Evolutionary conservation across 2,329 filamentous ascomycete genomes (phyloP), one percentile per base, ranked within the genome.

Genomic region (Hypoxylon sp.): DNA sequence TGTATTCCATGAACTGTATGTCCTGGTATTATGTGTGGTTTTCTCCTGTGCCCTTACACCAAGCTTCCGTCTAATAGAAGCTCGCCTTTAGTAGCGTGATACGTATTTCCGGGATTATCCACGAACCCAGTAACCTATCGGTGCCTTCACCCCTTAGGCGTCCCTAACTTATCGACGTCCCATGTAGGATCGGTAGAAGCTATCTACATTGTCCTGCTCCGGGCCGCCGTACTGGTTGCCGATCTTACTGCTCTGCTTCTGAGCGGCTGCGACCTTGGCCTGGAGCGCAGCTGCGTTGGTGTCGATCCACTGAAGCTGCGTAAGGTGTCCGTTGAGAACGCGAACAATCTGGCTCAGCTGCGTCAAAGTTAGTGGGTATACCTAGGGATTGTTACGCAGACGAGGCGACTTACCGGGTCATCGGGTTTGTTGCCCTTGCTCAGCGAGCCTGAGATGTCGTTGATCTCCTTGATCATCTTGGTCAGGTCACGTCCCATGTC

Each of bases 391-490:
- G 21, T 15, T 13, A 27, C 9, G 13, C 37, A 26, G 27, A 52
- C 7, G 17, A 15, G 18, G 53, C 51, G 88, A 77, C 62, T 57
- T 83, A 95, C 91, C 66, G 91, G 91, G 76, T 95, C 91, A 73
- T 95, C 91, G 23, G 91, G 85, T 76, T 96, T 96, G 76, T 84
- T 89, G 56, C 90, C 92, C 82, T 96, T 97, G 82, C 87, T 94
- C 65, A 99, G 79, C 20, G 88, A 92, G 51, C 90, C 85, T n/a
- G 91, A 95, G 61, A 96, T 94, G 67, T 88, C 87, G 73, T 99
- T 99, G 73, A 99, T 96, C 76, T 98, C 95, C 72, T 96, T 93
- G 68, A 99, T 96, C 92, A 99, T 98, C 77, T 92, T 94, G 43
- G 87, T 88, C 62, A 99, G 81, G 72, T 97, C 92, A 72, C 92